phyloP scores from a whole-genome alignment of 768 basidiomycete genomes.

The Lyophyllum decastes region DNA sequence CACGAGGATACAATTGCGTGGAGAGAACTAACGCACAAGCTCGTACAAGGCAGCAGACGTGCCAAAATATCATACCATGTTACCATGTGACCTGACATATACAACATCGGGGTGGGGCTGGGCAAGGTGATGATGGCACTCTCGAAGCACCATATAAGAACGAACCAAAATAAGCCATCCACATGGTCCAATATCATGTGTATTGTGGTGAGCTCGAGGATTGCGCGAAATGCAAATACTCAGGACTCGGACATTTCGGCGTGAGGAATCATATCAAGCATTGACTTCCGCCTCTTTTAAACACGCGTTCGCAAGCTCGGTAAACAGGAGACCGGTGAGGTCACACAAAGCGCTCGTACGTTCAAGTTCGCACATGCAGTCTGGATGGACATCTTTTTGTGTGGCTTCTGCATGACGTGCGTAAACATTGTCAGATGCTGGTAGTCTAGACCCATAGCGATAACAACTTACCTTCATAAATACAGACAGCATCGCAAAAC shows the following conservation, averaged over 20 bases:
- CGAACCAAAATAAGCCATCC: slow-evolving; percentile 1
- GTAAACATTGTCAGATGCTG: neutral
- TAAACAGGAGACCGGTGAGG: too few relatives aligned
- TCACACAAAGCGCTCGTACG: too few relatives aligned
- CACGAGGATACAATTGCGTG: slow-evolving; percentile 7
- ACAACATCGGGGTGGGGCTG: neutral
- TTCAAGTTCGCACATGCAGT: too few relatives aligned
- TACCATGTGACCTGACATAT: slow-evolving; percentile 4
- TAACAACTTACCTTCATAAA: too few relatives aligned
- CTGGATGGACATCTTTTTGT: too few relatives aligned
- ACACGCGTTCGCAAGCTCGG: too few relatives aligned
- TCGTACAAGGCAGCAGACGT: neutral
- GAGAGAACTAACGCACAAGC: neutral
- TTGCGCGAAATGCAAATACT: neutral
- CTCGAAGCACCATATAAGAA: slow-evolving; percentile 8
- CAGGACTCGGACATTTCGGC: neutral
- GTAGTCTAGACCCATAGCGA: too few relatives aligned
- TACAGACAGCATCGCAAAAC: neutral
- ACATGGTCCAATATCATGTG: slow-evolving; percentile 11
- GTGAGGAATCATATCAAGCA: neutral
- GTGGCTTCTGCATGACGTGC: neutral
- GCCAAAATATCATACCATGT: neutral
- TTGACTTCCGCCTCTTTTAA: too few relatives aligned
- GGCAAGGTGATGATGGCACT: neutral
- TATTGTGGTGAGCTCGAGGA: neutral